Evolutionary conservation across 176 grass and related monocot species (phyloP).

Genomic region (Cenchrus americanus): DNA sequence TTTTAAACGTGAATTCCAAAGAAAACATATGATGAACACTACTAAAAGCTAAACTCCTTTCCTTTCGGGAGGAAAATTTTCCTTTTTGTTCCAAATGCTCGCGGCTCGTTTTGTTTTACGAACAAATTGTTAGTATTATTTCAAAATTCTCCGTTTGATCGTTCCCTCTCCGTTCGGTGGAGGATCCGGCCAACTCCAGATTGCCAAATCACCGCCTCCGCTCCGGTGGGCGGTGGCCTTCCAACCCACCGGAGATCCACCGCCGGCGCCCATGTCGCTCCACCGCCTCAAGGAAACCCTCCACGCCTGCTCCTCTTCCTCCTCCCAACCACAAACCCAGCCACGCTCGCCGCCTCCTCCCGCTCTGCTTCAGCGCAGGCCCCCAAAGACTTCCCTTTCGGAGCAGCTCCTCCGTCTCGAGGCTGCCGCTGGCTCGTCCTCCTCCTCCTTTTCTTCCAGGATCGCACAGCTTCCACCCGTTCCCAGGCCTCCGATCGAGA

Average conservation of each 20-base stretch:
- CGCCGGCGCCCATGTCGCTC: conserved; percentile 55
- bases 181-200: neutral
- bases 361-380: conserved; percentile 43
- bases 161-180: no score
- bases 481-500: conserved; percentile 23
- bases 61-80: neutral
- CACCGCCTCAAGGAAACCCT: conserved; percentile 75
- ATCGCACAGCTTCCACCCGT: conserved; percentile 15
- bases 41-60: no score
- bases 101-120: neutral
- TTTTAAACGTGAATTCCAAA: neutral
- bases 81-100: neutral
- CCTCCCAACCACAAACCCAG: conserved; percentile 21
- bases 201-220: neutral
- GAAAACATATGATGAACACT: no score
- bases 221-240: neutral
- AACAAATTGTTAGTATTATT: neutral
- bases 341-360: conserved; percentile 20
- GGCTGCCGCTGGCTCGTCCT: conserved; percentile 5
- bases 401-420: conserved; percentile 82
- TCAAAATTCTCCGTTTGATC: no score
- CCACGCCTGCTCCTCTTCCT: conserved; percentile 29
- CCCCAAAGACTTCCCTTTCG: conserved; percentile 79
- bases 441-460: conserved; percentile 3
- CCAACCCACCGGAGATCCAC: neutral